Conservation (phyloP, 805 yeast species). For the Lipomyces sp. region DNA sequence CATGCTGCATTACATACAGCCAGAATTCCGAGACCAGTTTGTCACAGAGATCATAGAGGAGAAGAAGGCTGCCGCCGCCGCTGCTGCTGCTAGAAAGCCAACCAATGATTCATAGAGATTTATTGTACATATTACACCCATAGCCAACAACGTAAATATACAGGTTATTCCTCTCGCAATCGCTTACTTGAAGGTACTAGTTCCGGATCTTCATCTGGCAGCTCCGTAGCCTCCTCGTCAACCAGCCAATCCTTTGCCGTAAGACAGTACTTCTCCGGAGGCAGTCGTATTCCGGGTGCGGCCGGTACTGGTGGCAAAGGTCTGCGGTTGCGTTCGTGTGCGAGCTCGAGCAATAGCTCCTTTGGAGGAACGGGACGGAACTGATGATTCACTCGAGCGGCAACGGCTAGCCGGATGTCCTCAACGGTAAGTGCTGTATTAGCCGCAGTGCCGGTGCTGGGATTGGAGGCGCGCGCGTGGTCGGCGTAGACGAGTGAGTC, state of each 20-base stretch:
- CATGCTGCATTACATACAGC: slow-evolving; percentile 51
- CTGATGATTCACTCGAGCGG: slow-evolving; percentile 91
- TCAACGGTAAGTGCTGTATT: slow-evolving; percentile 62
- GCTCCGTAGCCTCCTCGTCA: slow-evolving; percentile 46
- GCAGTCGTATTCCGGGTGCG: slow-evolving; percentile 78
- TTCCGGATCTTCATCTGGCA: not conserved
- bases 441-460: slow-evolving; percentile 20
- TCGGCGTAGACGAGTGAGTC: slow-evolving; percentile 90
- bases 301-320: slow-evolving; percentile 86
- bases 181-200: not conserved
- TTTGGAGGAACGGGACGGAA: slow-evolving; percentile 96
- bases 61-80: slow-evolving; percentile 42
- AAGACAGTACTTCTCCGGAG: slow-evolving; percentile 90
- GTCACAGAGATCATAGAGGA: slow-evolving; percentile 61
- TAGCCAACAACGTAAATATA: not conserved
- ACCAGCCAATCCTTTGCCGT: slow-evolving; percentile 74
- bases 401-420: slow-evolving; percentile 87
- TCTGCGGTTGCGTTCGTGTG: slow-evolving; percentile 85
- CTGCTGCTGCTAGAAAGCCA: not conserved
- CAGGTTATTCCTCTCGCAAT: not conserved
- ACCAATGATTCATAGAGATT: not conserved
- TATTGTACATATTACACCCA: not conserved
- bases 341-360: slow-evolving; percentile 83
- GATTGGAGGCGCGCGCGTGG: slow-evolving; percentile 46
- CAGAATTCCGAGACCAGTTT: slow-evolving; percentile 62